Evolutionary conservation across 108 stramenopile genomes (phyloP), one percentile per base, ranked within the genome.

Genomic region (Nitzschia putrida): DNA sequence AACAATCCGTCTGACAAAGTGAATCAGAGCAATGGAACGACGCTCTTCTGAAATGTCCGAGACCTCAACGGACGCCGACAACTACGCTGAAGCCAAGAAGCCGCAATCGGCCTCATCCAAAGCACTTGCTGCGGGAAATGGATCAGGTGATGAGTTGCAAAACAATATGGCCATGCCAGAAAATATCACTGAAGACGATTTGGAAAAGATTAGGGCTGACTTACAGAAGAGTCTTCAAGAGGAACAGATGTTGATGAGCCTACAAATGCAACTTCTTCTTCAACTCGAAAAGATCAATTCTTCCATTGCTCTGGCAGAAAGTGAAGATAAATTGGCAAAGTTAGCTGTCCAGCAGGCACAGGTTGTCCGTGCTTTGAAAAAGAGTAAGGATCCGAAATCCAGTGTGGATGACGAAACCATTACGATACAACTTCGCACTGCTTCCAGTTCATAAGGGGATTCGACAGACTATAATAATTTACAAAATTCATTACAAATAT

Each of bases 241-340:
- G 13, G 65, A 66, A 22, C 26, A 66, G 14, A 26, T 26, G 29
- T n/a, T 66, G 29, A 11, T 45, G 25, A 20, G 25, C 10, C 2
- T 53, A 20, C 65, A 66, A 13, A 52, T 53, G 65, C 65, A 66
- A 38, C 52, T 66, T 13, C 14, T 66, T 1, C 12, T 53, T 4
- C 65, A 66, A 66, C 26, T 66, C 13, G 65, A 66, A 10, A 39
- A 66, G 22, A 45, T 66, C 8, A 53, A 66, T 37, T n/a, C 26
- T 3, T 52, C 65, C 14, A 66, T 66, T 39, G 37, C 37, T 8
- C 12, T 45, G 12, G 51, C 51, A 13, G 65, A 66, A 45, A 52
- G 37, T 20, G 65, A 66, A 38, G 65, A 66, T 21, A 20, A 51
- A 26, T 8, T 66, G 37, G 65, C 51, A 8, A 52, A 53, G 13